Percentiles rank a stretch among this genome's conserved stretches.
Conservation (phyloP, 148 eudicot genomes). For the Chenopodium formosanum region DNA sequence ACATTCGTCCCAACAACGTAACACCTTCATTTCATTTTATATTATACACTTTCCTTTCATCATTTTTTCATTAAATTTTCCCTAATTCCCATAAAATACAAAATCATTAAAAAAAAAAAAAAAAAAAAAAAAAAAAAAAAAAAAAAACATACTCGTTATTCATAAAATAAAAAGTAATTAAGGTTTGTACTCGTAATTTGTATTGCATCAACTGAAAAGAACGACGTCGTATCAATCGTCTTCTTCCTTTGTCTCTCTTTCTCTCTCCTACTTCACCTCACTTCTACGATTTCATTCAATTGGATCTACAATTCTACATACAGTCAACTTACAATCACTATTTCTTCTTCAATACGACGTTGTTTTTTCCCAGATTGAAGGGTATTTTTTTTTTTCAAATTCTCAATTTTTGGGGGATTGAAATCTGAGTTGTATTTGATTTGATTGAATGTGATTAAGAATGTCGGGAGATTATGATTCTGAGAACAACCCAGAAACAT, state of each 20-base stretch:
- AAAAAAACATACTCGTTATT: no score
- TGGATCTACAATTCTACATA: conserved; percentile 8
- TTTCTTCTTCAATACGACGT: no score
- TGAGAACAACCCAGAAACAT: conserved; percentile 19
- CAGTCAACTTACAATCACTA: neutral
- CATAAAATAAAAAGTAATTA: no score
- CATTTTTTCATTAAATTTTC: neutral
- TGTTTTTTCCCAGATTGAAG: neutral
- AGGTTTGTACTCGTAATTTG: no score
- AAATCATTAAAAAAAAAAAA: no score
- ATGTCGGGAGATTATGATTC: conserved; percentile 42
- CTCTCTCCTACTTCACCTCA: neutral
- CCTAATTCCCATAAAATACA: neutral
- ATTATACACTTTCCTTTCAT: no score
- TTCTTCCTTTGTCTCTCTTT: neutral
- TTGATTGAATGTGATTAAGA: conserved; percentile 10
- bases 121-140: no score
- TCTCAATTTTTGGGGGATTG: neutral
- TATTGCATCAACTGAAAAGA: no score
- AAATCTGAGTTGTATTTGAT: neutral
- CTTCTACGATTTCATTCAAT: neutral
- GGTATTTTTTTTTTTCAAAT: no score
- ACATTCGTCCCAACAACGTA: conserved; percentile 26
- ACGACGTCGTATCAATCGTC: neutral
- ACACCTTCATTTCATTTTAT: conserved; percentile 2